Base-by-base conservation (phyloP, 116 monocot genomes). In the Posidonia oceanica region DNA sequence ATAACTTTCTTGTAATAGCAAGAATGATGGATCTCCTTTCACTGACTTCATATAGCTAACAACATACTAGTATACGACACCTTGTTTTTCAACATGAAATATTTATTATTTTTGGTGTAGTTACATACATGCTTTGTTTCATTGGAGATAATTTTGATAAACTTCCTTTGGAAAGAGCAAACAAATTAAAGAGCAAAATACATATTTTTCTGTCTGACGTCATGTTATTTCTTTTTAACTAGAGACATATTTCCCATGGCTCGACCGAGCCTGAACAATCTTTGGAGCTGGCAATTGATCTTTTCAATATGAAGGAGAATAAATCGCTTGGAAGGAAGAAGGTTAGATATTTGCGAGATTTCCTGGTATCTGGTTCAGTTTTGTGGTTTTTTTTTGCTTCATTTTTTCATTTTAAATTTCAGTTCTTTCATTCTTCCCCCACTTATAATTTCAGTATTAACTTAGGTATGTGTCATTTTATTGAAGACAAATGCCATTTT, bases 221-320 rank as follows among this genome's bases (percentile, higher is more conserved):
- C 37, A 36, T 29, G n/a, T 51, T 16, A 51, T 67, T 52, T 23
- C 16, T 18, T 70, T 70, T 70, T 3, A 68, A 68, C 23, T 64
- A 74, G 74, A 72, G 63, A n/a, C 36, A 51, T 63, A 62, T 52
- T 22, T 36, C 36, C 11, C 69, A 76, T 63, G 61, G 69, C 20
- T 81, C 74, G 61, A 68, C 71, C 74, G 89, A 96, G 69, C 57
- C 74, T 58, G 96, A 96, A 68, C 84, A 87, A 58, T 81, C 81
- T 39, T 52, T 96, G 74, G 96, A 96, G 62, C 39, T 83, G 63
- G 91, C 87, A 66, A 77, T 96, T 73, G 78, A 81, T 61, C 72
- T 79, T 51, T 83, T 84, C 52, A 72, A 76, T 61, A 72, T 70
- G 40, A 85, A 75, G 42, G 61, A 76, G 21, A 75, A 66, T 63